Evolutionary conservation across 345 rosid genomes (phyloP).

Genomic region (Aethionema arabicum): DNA sequence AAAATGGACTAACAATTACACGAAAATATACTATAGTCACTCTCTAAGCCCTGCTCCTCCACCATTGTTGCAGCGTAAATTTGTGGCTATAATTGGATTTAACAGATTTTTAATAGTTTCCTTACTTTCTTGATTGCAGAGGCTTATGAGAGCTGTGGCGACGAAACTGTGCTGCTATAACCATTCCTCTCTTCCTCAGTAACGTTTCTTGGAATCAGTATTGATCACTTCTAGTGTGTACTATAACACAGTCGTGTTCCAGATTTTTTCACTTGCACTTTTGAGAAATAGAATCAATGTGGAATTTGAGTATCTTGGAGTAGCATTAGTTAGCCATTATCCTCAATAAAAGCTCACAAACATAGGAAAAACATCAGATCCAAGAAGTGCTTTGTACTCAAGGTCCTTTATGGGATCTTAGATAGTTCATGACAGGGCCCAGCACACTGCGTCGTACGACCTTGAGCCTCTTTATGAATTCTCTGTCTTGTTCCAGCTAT

Average conservation of each 20-base stretch:
- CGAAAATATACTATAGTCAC: not conserved
- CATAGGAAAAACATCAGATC: not conserved
- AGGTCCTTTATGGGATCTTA: not conserved
- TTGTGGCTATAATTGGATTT: not conserved
- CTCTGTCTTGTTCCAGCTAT: conserved; percentile 7
- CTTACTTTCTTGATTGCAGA: conserved; percentile 23
- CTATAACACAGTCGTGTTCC: conserved; percentile 14
- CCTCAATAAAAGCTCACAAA: not conserved
- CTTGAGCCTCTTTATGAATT: not conserved
- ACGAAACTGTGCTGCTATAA: conserved; percentile 4
- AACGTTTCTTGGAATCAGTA: conserved; percentile 5
- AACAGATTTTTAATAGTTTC: conserved; percentile 9
- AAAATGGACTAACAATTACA: not conserved
- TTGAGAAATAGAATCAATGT: conserved; percentile 18
- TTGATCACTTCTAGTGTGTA: conserved; percentile 27
- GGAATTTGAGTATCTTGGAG: conserved; percentile 20
- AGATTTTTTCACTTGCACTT: conserved; percentile 1
- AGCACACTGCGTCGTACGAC: not conserved
- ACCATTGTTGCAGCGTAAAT: conserved; percentile 4
- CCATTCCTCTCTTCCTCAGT: conserved; percentile 23
- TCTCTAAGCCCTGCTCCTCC: not conserved
- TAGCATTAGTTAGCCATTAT: conserved; percentile 13
- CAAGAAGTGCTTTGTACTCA: not conserved
- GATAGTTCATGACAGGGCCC: not conserved
- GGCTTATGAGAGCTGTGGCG: conserved; percentile 31